Percentiles rank a stretch among this genome's conserved stretches.
phyloP scores from a whole-genome alignment of 352 stramenopile genomes.

The Pythium phragmitis region DNA sequence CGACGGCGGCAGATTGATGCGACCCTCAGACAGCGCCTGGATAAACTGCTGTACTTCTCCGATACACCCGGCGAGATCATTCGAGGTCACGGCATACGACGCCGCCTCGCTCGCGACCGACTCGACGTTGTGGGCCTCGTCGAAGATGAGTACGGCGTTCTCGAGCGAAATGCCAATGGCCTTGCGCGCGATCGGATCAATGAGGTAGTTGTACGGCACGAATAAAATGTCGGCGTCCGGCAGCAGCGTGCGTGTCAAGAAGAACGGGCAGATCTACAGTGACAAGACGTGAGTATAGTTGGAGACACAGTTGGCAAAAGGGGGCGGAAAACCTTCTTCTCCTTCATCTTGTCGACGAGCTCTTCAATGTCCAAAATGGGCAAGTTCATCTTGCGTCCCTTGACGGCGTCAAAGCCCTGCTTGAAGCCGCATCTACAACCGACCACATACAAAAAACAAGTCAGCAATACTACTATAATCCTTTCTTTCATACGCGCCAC shows the following conservation, averaged over 20 bases:
- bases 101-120: conserved; percentile 92
- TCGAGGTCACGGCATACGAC: conserved; percentile 95
- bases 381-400: conserved; percentile 46
- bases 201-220: conserved; percentile 99
- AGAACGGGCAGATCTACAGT: conserved; percentile 96
- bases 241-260: conserved; percentile 90
- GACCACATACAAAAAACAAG: not conserved
- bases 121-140: conserved; percentile 99
- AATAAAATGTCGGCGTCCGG: conserved; percentile 96
- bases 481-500: not conserved
- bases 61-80: conserved; percentile 93
- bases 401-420: conserved; percentile 66
- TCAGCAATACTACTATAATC: not conserved
- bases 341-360: conserved; percentile 87
- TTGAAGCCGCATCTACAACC: conserved; percentile 69
- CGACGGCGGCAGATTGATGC: conserved; percentile 42
- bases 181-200: conserved; percentile 91
- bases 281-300: not conserved
- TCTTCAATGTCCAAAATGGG: conserved; percentile 99
- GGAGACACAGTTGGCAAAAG: not conserved
- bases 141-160: conserved; percentile 98
- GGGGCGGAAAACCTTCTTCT: conserved; percentile 44
- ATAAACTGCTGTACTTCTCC: conserved; percentile 91
- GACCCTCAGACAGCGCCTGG: conserved; percentile 56
- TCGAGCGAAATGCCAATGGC: conserved; percentile 94